Percentiles rank a stretch among this genome's conserved stretches.
Conservation (phyloP, 345 rosid genomes). For the Salix arbutifolia region DNA sequence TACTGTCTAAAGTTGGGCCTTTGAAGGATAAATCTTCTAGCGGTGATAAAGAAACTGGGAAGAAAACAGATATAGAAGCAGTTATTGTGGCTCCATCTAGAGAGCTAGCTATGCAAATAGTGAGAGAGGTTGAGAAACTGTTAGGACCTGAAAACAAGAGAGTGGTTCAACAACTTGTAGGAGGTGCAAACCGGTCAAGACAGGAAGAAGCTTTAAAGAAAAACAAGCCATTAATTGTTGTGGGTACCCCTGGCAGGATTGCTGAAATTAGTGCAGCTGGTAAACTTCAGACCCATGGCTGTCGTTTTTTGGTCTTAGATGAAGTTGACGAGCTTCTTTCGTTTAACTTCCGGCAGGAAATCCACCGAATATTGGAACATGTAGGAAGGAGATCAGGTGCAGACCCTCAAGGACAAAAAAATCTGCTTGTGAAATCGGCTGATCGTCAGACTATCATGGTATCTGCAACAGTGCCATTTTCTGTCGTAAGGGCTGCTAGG, state of each 20-base stretch:
- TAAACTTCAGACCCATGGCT: slow-evolving; percentile 79
- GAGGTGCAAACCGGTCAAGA: slow-evolving; percentile 90
- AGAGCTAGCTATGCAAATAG: slow-evolving; percentile 93
- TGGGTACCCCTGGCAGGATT: slow-evolving; percentile 91
- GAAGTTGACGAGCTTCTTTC: slow-evolving; percentile 92
- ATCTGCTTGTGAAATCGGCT: slow-evolving; percentile 29
- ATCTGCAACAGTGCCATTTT: slow-evolving; percentile 91
- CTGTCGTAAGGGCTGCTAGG: slow-evolving; percentile 84
- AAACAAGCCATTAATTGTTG: slow-evolving; percentile 82
- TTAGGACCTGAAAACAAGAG: slow-evolving; percentile 73
- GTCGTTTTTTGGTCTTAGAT: slow-evolving; percentile 81
- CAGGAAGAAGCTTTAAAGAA: slow-evolving; percentile 97
- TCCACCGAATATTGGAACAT: slow-evolving; percentile 83
- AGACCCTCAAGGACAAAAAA: slow-evolving; percentile 31
- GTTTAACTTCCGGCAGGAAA: slow-evolving; percentile 81
- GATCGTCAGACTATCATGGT: slow-evolving; percentile 74
- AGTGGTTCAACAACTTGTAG: slow-evolving; percentile 90
- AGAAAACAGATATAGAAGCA: slow-evolving; percentile 66
- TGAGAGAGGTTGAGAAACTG: slow-evolving; percentile 82
- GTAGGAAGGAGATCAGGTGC: slow-evolving; percentile 71
- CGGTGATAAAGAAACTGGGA: slow-evolving; percentile 32
- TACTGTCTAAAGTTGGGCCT: slow-evolving; percentile 76
- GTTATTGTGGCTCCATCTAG: slow-evolving; percentile 94
- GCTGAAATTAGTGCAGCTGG: slow-evolving; percentile 95
- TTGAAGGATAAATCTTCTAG: slow-evolving; percentile 37